Percentiles rank a stretch among this genome's conserved stretches.
Conservation (phyloP, 2,329 filamentous ascomycete genomes). For the Allantophomopsis lycopodina region DNA sequence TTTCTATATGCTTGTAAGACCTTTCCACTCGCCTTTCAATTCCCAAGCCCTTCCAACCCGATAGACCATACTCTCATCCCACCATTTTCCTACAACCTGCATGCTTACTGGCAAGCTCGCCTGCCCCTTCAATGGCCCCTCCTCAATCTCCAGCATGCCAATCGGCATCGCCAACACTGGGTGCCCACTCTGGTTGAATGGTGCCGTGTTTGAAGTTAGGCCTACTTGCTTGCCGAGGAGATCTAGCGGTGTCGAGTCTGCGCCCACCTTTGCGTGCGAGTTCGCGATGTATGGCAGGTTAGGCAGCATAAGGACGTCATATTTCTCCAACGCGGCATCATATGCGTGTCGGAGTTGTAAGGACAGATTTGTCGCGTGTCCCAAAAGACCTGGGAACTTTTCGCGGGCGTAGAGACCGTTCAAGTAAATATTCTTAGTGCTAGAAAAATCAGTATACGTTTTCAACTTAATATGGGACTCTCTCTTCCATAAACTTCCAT, state of each 20-base stretch:
- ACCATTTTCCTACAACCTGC: conserved; percentile 36
- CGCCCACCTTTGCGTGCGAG: background rate
- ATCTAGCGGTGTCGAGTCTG: conserved; percentile 1
- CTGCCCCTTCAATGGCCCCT: conserved; percentile 15
- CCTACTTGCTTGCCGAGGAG: conserved; percentile 20
- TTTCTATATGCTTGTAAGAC: background rate
- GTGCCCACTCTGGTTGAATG: conserved; percentile 41
- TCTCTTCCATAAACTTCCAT: background rate
- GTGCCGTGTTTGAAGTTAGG: conserved; percentile 36
- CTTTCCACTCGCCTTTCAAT: conserved; percentile 26
- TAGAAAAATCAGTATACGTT: background rate
- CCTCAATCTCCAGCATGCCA: conserved; percentile 21
- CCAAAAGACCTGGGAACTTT: conserved; percentile 17
- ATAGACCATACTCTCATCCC: conserved; percentile 31
- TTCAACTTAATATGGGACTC: background rate
- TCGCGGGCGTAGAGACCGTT: conserved; percentile 7
- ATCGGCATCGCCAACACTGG: conserved; percentile 36
- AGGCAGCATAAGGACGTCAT: conserved; percentile 30
- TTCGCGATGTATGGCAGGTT: conserved; percentile 14
- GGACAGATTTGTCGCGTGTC: conserved; percentile 29
- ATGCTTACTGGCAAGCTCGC: conserved; percentile 31
- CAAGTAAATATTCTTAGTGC: conserved; percentile 4
- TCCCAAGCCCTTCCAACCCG: conserved; percentile 30
- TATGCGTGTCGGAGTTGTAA: conserved; percentile 29
- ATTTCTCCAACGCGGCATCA: conserved; percentile 21